A percentile compares a stretch with the other conserved stretches of the same genome.
These are phyloP conservation scores for Microascus cirrosus DNA, from an alignment of 2,329 filamentous ascomycete species.

Conservation along the genomic window DNA sequence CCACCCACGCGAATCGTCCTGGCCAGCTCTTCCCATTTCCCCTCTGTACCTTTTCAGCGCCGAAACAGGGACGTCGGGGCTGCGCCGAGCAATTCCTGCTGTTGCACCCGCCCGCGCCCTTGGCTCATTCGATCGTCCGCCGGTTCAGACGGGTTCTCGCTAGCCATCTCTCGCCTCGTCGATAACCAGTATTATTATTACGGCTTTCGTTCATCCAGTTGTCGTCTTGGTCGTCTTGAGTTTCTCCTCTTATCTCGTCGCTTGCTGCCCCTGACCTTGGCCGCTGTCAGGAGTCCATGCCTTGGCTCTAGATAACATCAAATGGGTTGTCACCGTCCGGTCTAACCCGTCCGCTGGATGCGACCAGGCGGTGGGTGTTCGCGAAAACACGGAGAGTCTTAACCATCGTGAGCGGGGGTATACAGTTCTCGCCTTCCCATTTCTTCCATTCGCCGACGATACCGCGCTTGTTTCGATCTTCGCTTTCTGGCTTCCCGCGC, in stretches of 20 bases:
- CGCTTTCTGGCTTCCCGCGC: neutral
- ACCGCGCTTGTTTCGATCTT: neutral
- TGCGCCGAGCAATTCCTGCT: neutral
- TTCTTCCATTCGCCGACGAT: neutral
- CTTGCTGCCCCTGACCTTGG: neutral
- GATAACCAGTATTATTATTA: neutral
- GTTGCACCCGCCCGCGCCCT: neutral
- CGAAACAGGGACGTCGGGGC: neutral
- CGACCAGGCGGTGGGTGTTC: constrained; percentile 1
- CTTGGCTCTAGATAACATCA: neutral
- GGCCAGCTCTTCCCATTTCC: neutral
- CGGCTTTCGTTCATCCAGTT: neutral
- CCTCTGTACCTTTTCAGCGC: neutral
- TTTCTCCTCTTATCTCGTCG: neutral
- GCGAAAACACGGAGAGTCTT: neutral
- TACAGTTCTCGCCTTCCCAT: neutral
- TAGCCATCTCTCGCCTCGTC: no score
- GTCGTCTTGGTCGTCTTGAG: neutral
- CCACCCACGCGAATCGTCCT: neutral
- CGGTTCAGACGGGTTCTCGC: neutral
- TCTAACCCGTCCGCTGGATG: constrained; percentile 1
- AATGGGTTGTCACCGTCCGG: constrained; percentile 2
- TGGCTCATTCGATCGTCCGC: constrained; percentile 1
- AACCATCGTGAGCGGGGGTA: neutral
- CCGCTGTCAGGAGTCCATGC: neutral